Evolutionary conservation across 2,329 filamentous ascomycete species (phyloP).

Genomic region (Ophiostoma himal-ulmi): DNA sequence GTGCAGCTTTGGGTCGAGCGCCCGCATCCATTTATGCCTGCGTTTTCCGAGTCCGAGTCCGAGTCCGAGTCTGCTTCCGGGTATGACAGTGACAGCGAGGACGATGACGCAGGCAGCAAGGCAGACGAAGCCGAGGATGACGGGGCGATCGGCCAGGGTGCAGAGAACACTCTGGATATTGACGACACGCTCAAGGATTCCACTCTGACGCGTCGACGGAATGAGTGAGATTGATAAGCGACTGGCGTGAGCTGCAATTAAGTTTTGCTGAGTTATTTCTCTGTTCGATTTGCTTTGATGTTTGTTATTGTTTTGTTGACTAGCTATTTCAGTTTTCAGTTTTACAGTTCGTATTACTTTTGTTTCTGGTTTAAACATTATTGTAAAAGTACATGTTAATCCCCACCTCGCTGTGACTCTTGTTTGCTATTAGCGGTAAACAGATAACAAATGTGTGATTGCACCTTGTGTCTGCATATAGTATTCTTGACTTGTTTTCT

Average conservation of each 20-base stretch:
- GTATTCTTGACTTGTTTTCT: too few species aligned
- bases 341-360: too few species aligned
- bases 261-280: background rate
- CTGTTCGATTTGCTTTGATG: background rate
- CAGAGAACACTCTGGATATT: slow-evolving; percentile 10
- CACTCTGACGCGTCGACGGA: background rate
- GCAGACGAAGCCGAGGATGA: background rate
- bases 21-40: slow-evolving; percentile 10
- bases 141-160: slow-evolving; percentile 1
- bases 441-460: too few species aligned
- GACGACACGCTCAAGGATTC: slow-evolving; percentile 14
- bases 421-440: too few species aligned
- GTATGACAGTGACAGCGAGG: background rate
- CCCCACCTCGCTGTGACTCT: too few species aligned
- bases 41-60: background rate
- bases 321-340: too few species aligned
- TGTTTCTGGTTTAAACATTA: too few species aligned
- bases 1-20: slow-evolving; percentile 16
- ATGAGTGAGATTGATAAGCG: background rate
- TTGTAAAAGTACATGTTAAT: too few species aligned
- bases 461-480: too few species aligned
- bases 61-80: background rate
- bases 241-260: too few species aligned
- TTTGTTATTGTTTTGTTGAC: too few species aligned
- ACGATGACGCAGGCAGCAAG: background rate